phyloP scores from a whole-genome alignment of 2,329 filamentous ascomycete genomes.

The Fusarium buharicum region DNA sequence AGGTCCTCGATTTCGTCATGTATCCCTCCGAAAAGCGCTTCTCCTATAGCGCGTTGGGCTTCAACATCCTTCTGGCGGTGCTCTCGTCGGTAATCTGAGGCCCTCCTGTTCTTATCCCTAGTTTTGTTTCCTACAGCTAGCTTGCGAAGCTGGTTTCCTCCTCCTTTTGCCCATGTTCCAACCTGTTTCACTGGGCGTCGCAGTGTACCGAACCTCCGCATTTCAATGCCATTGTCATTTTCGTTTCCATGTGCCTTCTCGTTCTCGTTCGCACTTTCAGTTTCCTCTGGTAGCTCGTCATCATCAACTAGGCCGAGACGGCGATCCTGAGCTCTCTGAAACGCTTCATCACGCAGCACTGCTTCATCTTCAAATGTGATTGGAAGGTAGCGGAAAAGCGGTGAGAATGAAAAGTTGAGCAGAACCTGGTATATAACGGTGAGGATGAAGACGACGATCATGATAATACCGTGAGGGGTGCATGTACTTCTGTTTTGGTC shows the following conservation, averaged over 20 bases:
- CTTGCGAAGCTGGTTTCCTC: conserved; percentile 61
- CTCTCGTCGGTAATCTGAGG: conserved; percentile 59
- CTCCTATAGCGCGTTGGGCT: conserved; percentile 76
- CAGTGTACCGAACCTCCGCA: conserved; percentile 53
- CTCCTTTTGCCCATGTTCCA: conserved; percentile 53
- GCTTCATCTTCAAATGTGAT: conserved; percentile 97
- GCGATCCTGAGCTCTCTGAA: conserved; percentile 79
- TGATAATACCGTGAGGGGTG: conserved; percentile 81
- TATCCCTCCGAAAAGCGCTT: conserved; percentile 85
- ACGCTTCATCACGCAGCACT: conserved; percentile 88
- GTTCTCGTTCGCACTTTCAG: conserved; percentile 57
- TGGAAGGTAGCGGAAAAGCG: conserved; percentile 87
- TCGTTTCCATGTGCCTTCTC: conserved; percentile 45
- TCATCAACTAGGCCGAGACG: conserved; percentile 71
- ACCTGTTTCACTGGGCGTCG: conserved; percentile 60
- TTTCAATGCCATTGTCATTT: conserved; percentile 53
- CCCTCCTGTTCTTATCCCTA: conserved; percentile 48
- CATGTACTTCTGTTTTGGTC: conserved; percentile 66
- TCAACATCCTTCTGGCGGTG: conserved; percentile 72
- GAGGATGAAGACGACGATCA: conserved; percentile 78
- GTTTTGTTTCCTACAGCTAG: conserved; percentile 49
- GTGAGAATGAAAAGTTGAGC: conserved; percentile 84
- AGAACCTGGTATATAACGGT: conserved; percentile 83
- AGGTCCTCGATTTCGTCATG: conserved; percentile 96
- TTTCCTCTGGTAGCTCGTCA: conserved; percentile 58